Evolutionary conservation across 768 basidiomycete genomes (phyloP).

Genomic region (Boletus coccyginus): DNA sequence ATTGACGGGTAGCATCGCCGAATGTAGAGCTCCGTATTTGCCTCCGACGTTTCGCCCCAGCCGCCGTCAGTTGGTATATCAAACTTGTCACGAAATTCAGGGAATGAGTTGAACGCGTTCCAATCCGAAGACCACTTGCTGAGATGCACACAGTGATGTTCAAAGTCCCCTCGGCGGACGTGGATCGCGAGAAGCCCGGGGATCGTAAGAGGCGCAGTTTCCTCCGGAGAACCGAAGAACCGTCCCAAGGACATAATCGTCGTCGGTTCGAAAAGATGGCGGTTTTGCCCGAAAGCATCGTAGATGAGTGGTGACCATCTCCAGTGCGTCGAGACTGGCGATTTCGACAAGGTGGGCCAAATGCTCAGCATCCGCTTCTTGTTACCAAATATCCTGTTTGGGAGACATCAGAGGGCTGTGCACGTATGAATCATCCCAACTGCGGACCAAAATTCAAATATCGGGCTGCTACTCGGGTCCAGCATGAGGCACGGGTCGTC

Average conservation of each 20-base stretch:
- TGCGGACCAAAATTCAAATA: slow-evolving; percentile 39
- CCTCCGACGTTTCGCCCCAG: slow-evolving; percentile 14
- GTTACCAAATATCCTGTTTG: slow-evolving; percentile 33
- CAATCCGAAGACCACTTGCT: slow-evolving; percentile 34
- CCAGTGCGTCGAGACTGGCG: slow-evolving; percentile 36
- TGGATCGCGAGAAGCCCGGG: slow-evolving; percentile 49
- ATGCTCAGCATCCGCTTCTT: slow-evolving; percentile 32
- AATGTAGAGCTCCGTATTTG: slow-evolving; percentile 27
- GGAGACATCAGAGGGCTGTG: background rate
- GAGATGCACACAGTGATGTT: slow-evolving; percentile 43
- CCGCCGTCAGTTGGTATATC: slow-evolving; percentile 27
- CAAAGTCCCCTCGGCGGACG: slow-evolving; percentile 50
- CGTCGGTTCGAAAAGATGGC: slow-evolving; percentile 20
- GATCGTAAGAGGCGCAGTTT: slow-evolving; percentile 19
- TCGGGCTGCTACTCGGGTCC: slow-evolving; percentile 16
- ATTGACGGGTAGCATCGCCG: slow-evolving; percentile 44
- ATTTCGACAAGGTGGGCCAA: slow-evolving; percentile 33
- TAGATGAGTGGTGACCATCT: slow-evolving; percentile 37
- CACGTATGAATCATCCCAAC: background rate
- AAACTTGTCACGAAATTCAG: slow-evolving; percentile 39
- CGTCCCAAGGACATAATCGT: background rate
- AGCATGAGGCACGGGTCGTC: slow-evolving; percentile 42
- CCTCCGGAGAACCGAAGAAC: background rate
- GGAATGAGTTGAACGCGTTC: slow-evolving; percentile 46
- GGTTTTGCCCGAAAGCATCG: slow-evolving; percentile 32